Percentiles rank a stretch among this genome's conserved stretches.
These are phyloP conservation scores for Vitis rupestris DNA, from an alignment of 164 flowering plant species.

Conservation along the genomic window DNA sequence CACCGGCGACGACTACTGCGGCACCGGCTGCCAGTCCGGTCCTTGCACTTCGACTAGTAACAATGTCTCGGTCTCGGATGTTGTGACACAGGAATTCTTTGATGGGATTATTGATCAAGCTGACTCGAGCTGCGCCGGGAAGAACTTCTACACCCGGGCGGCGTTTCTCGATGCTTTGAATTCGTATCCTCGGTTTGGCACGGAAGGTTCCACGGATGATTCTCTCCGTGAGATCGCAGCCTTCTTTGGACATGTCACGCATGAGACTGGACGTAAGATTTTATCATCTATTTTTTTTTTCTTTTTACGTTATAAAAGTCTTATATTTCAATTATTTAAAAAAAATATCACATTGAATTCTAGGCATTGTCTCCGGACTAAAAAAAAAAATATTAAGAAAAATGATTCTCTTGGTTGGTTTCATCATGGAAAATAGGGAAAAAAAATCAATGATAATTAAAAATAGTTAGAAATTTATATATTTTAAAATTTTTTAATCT, in stretches of 20 bases:
- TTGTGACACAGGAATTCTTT: conserved; percentile 14
- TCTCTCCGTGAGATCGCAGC: conserved; percentile 20
- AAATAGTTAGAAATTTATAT: no score
- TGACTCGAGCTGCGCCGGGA: conserved; percentile 6
- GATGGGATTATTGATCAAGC: conserved; percentile 9
- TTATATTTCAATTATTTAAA: background rate
- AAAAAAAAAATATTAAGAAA: no score
- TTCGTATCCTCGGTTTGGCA: conserved; percentile 11
- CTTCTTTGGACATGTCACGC: conserved; percentile 17
- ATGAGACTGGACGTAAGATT: conserved; percentile 22
- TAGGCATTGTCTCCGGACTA: no score
- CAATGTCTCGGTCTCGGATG: no score
- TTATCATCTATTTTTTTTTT: no score
- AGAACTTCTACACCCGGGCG: conserved; percentile 12
- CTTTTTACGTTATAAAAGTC: no score
- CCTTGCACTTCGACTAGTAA: background rate
- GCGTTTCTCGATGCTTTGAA: conserved; percentile 8
- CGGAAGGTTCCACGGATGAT: conserved; percentile 11
- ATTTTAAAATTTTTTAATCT: no score
- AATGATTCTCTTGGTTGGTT: no score
- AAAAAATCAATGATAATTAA: no score
- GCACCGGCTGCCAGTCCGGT: conserved; percentile 9
- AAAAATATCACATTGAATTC: no score
- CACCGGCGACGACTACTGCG: conserved; percentile 12
- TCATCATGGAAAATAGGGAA: no score